Base-by-base conservation (phyloP, 495 filamentous ascomycete species). In the Penicillium canariense region DNA sequence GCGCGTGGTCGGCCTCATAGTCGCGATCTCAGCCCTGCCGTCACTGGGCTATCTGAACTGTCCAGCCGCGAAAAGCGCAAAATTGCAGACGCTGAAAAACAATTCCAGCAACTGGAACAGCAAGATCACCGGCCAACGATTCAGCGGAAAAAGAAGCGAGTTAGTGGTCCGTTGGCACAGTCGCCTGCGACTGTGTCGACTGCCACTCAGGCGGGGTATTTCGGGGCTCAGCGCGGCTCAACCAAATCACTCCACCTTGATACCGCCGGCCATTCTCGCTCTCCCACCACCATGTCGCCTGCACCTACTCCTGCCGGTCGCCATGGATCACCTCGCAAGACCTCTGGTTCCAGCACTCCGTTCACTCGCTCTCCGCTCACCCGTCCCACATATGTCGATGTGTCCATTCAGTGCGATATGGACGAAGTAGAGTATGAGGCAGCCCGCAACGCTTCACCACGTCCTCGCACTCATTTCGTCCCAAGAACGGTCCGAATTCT, bases 31-130 rank as follows among this genome's bases (percentile, higher is more conserved):
- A 95, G 90, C 6, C 91, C 90, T 0, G 77, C 71, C 23, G 28
- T 8, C 10, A 30, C 50, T 5, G 77, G 71, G 43, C 84, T 72
- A 60, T 73, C 73, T 2, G 90, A 89, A 63, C 78, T 90, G 5
- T 94, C 91, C 5, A 90, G 87, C 53, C 83, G 92, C 14, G 92
- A 97, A 59, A 89, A 89, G 68, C 83, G 89, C 35, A 97, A 97
- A 65, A 83, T 96, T 23, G 86, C 87, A 17, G 87, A 88, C 68
- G 79, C 90, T 14, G 91, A 97, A 65, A 88, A 89, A 63, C 82
- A 81, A 23, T 87, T 86, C 58, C 78, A 81, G 46, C 73, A 79
- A 56, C 63, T 85, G 30, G 85, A 84, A 25, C 49, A 52, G 59
- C 76, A 79, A 17, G 78, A 82, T 47, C 77, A 80, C 45, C 68